Percentiles rank a stretch among this genome's conserved stretches.
phyloP scores from a whole-genome alignment of 352 stramenopile species.

The Bremia lactucae region DNA sequence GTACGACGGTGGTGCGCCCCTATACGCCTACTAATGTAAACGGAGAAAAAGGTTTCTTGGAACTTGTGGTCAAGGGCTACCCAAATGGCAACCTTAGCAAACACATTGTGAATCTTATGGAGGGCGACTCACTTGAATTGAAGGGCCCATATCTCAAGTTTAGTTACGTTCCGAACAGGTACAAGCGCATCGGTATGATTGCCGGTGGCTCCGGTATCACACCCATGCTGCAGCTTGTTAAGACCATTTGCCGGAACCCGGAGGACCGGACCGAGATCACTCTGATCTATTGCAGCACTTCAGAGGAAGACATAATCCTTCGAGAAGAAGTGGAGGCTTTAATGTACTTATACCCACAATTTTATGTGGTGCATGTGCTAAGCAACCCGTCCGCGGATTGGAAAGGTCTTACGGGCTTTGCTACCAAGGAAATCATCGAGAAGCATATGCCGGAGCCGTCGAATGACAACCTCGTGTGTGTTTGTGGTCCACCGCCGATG shows the following conservation, averaged over 20 bases:
- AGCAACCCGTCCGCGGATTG: conserved; percentile 59
- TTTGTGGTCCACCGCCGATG: conserved; percentile 84
- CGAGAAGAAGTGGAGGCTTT: conserved; percentile 78
- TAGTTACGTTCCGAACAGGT: conserved; percentile 76
- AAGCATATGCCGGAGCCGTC: conserved; percentile 68
- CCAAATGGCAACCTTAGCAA: conserved; percentile 73
- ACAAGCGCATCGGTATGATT: conserved; percentile 85
- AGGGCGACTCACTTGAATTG: conserved; percentile 82
- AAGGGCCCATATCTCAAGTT: conserved; percentile 87
- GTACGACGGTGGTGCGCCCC: conserved; percentile 66
- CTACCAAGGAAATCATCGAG: conserved; percentile 80
- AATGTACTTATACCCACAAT: conserved; percentile 71
- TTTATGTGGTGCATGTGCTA: conserved; percentile 65
- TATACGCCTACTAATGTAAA: conserved; percentile 87
- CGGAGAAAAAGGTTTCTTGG: conserved; percentile 69
- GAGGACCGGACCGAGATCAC: conserved; percentile 78
- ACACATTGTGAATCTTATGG: conserved; percentile 77
- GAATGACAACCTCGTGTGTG: conserved; percentile 74
- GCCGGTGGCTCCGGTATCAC: conserved; percentile 86
- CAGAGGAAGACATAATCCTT: conserved; percentile 84
- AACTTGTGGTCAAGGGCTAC: conserved; percentile 88
- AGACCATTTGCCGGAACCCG: conserved; percentile 75
- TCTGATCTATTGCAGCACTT: conserved; percentile 79
- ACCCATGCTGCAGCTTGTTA: conserved; percentile 83
- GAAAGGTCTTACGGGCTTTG: conserved; percentile 56